Evolutionary conservation across 148 eudicot species (phyloP).

Genomic region (Fallopia convolvulus): DNA sequence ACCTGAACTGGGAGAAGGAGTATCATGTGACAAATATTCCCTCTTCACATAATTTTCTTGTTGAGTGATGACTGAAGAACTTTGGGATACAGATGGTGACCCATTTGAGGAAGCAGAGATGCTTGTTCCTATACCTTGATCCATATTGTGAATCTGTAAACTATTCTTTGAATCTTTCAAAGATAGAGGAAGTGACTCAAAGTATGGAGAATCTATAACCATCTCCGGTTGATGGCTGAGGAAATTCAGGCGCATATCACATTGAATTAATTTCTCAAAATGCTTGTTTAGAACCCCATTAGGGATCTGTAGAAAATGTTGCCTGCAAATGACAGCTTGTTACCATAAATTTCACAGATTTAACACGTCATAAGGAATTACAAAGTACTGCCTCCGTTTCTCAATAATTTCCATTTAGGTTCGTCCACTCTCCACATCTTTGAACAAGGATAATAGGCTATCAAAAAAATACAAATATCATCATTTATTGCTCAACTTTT

Average conservation of each 20-base stretch:
- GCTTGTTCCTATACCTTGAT: background rate
- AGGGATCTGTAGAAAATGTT: conserved; percentile 57
- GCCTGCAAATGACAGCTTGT: conserved; percentile 33
- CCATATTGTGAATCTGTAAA: background rate
- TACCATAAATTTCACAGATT: background rate
- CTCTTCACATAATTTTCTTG: conserved; percentile 29
- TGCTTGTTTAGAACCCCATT: conserved; percentile 67
- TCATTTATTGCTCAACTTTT: no score
- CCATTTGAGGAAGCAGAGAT: background rate
- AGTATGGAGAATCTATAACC: conserved; percentile 49
- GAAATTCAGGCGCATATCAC: conserved; percentile 63
- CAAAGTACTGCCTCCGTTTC: background rate
- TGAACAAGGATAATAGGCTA: no score
- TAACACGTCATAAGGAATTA: background rate
- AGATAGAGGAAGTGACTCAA: conserved; percentile 36
- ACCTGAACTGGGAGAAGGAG: conserved; percentile 78
- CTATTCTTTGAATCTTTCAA: conserved; percentile 28
- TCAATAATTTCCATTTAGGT: no score
- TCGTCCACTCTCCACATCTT: no score
- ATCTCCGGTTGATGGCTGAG: conserved; percentile 63
- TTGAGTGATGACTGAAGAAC: conserved; percentile 28
- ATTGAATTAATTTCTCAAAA: conserved; percentile 80
- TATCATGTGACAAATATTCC: conserved; percentile 31
- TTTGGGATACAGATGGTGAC: conserved; percentile 32
- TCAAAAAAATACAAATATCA: no score